phyloP scores from a whole-genome alignment of 2,329 filamentous ascomycete species.

The Monilinia laxa region DNA sequence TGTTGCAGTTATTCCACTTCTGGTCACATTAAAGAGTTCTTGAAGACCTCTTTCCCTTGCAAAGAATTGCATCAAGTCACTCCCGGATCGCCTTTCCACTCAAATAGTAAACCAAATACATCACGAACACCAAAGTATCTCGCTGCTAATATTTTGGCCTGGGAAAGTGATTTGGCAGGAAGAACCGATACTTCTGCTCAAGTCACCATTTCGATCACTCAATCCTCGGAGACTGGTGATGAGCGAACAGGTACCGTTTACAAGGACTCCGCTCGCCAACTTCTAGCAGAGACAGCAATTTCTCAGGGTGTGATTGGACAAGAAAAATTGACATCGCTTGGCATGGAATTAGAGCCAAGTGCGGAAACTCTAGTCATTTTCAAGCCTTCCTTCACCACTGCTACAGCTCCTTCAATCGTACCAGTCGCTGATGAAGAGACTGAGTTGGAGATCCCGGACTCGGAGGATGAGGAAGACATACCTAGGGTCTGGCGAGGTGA shows the following conservation, averaged over 20 bases:
- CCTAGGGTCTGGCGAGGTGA: neutral
- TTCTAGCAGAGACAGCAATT: neutral
- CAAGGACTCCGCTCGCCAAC: neutral
- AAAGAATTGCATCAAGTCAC: neutral
- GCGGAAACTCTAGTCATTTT: conserved; percentile 2
- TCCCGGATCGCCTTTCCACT: neutral
- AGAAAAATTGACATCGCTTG: neutral
- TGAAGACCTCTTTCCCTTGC: neutral
- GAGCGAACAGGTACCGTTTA: neutral
- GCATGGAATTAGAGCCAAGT: neutral
- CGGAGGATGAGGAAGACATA: neutral
- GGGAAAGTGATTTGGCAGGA: neutral
- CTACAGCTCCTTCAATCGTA: neutral
- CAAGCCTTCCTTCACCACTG: neutral
- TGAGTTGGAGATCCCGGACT: neutral
- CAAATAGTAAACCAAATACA: too few relatives aligned
- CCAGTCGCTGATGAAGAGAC: neutral
- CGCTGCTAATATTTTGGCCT: neutral
- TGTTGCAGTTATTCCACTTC: neutral
- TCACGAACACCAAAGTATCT: neutral
- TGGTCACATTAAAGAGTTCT: neutral
- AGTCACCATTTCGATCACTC: neutral
- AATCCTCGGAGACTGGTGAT: neutral
- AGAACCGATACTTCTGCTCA: neutral
- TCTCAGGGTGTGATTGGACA: neutral